phyloP scores from a whole-genome alignment of 768 basidiomycete species.

The Xanthoconium purpureum region DNA sequence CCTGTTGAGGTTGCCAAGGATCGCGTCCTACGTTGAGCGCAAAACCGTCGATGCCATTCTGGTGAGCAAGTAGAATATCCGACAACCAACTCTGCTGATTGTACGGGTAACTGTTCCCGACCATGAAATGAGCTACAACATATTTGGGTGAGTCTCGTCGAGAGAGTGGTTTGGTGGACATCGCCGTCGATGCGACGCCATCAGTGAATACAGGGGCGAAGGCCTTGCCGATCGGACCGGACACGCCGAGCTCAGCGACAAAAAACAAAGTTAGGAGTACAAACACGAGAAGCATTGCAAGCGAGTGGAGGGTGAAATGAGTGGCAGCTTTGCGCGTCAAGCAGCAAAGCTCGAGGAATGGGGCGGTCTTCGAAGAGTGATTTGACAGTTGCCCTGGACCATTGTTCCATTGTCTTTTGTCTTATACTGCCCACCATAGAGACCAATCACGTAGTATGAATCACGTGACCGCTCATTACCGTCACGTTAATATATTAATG shows the following conservation, averaged over 20 bases:
- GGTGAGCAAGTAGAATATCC: slow-evolving; percentile 54
- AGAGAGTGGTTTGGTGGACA: neutral
- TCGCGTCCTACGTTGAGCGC: slow-evolving; percentile 70
- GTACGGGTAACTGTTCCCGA: slow-evolving; percentile 67
- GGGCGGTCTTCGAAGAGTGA: neutral
- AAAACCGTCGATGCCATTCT: slow-evolving; percentile 64
- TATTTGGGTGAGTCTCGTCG: slow-evolving; percentile 35
- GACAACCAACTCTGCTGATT: slow-evolving; percentile 40
- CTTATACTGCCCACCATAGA: slow-evolving; percentile 11
- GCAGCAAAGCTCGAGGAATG: slow-evolving; percentile 5
- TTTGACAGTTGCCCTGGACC: neutral
- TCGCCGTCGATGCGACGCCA: neutral
- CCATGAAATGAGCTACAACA: slow-evolving; percentile 59
- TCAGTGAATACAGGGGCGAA: neutral
- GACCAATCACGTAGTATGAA: neutral
- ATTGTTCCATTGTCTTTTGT: slow-evolving; percentile 7
- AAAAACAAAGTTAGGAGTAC: slow-evolving; percentile 12
- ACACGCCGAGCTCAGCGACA: slow-evolving; percentile 1
- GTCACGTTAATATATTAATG: too few relatives aligned
- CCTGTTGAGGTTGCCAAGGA: slow-evolving; percentile 57
- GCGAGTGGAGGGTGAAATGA: slow-evolving; percentile 16
- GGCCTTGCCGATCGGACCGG: slow-evolving; percentile 14
- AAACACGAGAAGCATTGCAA: slow-evolving; percentile 17
- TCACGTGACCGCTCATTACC: neutral
- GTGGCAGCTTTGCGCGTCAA: slow-evolving; percentile 15